Base-by-base conservation (phyloP, 1,284 basidiomycete species). In the Tilletia caries region DNA sequence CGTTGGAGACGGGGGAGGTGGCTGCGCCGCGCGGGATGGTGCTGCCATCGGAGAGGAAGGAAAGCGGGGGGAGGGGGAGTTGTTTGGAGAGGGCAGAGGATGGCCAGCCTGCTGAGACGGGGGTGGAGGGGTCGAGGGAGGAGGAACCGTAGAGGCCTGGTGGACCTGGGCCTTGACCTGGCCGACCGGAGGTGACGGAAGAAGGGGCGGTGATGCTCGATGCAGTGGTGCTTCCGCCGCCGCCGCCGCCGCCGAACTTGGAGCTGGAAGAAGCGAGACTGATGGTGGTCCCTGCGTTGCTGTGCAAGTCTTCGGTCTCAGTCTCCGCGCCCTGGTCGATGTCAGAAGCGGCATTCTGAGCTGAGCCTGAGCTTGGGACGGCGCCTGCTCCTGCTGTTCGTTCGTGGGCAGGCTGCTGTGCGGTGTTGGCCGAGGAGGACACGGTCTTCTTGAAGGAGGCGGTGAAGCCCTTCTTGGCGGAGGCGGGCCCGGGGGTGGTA, bases 241-340 rank as follows among this genome's bases (percentile, higher is more conserved):
- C n/a, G n/a, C n/a, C n/a, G n/a, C n/a, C n/a, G 32, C 29, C 20
- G 18, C 60, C 37, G 33, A 64, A 33, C 33, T 43, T 64, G 60
- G 60, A 34, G 60, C 60, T 64, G 32, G 60, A 64, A n/a, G n/a
- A n/a, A 6, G 60, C 52, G 23, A 58, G 25, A n/a, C 41, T 67
- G 25, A 33, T 27, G 66, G 66, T 54, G 50, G 48, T 27, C 23
- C 41, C 52, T 2, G 52, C 50, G 15, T 58, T 50, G 43, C 37
- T 58, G 25, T 66, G 48, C 32, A 37, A 23, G 33, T 46, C 65
- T 23, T 50, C 44, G 2, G 44, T 66, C 20, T 66, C 52, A 10
- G 44, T 44, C 37, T 66, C 65, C 15, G 46, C 46, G 18, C 41
- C 65, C 18, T 44, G 46, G 44, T 54, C 52, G 12, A 12, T n/a